phyloP scores from a whole-genome alignment of 495 filamentous ascomycete genomes.

The Mytilinidion resinicola region DNA sequence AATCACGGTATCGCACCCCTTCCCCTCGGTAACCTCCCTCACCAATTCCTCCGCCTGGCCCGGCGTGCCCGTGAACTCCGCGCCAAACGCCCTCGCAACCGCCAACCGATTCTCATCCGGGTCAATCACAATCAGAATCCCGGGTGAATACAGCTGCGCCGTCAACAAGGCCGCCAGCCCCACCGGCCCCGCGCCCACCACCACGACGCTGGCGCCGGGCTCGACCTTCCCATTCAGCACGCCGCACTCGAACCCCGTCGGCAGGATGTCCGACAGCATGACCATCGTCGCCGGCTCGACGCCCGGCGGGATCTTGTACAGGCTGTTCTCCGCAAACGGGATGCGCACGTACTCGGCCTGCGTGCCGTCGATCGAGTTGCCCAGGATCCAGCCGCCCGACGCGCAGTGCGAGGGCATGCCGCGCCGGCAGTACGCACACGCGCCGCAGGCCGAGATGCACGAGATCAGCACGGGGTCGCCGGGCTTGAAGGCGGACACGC shows the following conservation, averaged over 20 bases:
- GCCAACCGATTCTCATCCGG: conserved; percentile 39
- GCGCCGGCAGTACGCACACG: conserved; percentile 38
- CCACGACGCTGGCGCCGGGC: conserved; percentile 42
- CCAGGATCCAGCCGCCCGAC: conserved; percentile 42
- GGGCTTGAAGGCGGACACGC: conserved; percentile 25
- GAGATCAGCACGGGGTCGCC: conserved; percentile 43
- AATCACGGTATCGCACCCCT: conserved; percentile 49
- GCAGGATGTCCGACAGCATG: conserved; percentile 44
- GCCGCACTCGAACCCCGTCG: conserved; percentile 47
- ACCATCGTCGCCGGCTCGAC: conserved; percentile 39
- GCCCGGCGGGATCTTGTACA: conserved; percentile 37
- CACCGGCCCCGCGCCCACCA: conserved; percentile 49
- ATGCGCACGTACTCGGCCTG: conserved; percentile 49
- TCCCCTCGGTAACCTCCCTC: conserved; percentile 38
- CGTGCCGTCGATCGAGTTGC: conserved; percentile 44
- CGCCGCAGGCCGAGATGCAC: conserved; percentile 39
- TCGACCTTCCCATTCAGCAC: conserved; percentile 42
- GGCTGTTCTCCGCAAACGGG: conserved; percentile 40
- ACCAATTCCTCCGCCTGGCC: conserved; percentile 33
- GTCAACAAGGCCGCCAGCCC: conserved; percentile 45
- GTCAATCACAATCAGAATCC: conserved; percentile 43
- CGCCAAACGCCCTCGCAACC: conserved; percentile 42
- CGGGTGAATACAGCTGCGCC: conserved; percentile 42
- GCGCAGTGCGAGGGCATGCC: conserved; percentile 39
- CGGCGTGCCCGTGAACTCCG: conserved; percentile 36